Evolutionary conservation across 169 alveolate species (phyloP), one percentile per base, ranked within the genome.

Genomic region (Plasmodium vivax): DNA sequence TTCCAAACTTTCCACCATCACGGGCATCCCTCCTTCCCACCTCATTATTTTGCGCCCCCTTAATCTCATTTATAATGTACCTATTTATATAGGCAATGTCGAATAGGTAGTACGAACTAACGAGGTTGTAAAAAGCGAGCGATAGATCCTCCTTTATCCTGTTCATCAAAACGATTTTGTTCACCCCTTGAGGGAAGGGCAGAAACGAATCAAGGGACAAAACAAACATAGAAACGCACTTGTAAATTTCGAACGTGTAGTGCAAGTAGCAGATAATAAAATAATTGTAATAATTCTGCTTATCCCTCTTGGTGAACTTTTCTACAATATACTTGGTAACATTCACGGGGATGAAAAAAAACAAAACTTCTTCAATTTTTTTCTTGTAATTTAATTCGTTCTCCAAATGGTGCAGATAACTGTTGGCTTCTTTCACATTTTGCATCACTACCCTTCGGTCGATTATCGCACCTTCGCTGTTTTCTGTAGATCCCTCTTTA

Each of bases 261-360:
- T 92, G 83, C 32, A 92, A 3, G 34, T 75, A 92, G 12, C 83
- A 82, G 9, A 92, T 82, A 38, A 92, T 41, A 62, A 72, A 82
- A 92, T 92, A 92, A 73, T 71, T 71, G 77, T 36, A 90, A 27
- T 56, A 43, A 32, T 68, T n/a, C 54, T 80, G 51, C 38, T 71
- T 62, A 16, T 58, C 84, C 68, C 43, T 68, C 45, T 75, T 77
- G 1, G 82, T 51, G 14, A 51, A 36, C 45, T 14, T 27, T 10
- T 54, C 62, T 75, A 87, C 68, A 16, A 87, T 30, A 87, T 19
- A 77, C 43, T 87, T 79, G 10, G 93, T 87, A 43, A 71, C 5
- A 30, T 77, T n/a, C 56, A 54, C 34, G 41, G 95, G 95, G 10
- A 92, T 92, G 58, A 92, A 92, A 82, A 92, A 92, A 92, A 71